Percentiles rank a stretch among this genome's conserved stretches.
Evolutionary conservation across 2,329 filamentous ascomycete genomes (phyloP).

Genomic region (Beauveria sp.): DNA sequence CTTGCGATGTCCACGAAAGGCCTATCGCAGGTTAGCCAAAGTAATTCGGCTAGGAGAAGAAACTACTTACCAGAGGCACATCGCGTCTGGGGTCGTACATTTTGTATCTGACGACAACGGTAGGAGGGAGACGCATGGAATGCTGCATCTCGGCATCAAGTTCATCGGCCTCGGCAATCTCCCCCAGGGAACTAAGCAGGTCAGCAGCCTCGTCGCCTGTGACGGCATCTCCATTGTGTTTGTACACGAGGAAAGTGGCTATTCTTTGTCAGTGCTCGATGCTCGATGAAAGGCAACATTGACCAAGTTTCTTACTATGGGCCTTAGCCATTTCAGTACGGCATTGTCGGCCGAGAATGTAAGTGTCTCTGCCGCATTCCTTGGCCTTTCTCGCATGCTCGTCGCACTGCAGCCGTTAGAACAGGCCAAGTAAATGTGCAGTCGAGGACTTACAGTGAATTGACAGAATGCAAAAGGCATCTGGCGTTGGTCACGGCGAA

Average conservation of each 20-base stretch:
- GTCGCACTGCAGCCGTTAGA: constrained; percentile 29
- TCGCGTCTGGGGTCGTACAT: constrained; percentile 44
- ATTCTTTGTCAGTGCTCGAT: not conserved
- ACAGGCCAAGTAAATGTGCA: not conserved
- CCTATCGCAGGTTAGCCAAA: constrained; percentile 13
- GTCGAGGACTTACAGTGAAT: constrained; percentile 42
- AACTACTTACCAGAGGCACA: constrained; percentile 36
- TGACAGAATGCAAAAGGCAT: constrained; percentile 61
- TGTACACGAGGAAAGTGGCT: constrained; percentile 45
- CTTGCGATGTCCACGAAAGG: constrained; percentile 22
- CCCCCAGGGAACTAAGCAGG: constrained; percentile 37
- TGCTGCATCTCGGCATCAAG: constrained; percentile 26
- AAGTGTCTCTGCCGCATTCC: constrained; percentile 34
- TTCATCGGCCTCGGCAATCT: constrained; percentile 31
- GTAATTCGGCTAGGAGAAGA: not conserved
- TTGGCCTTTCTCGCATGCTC: constrained; percentile 43
- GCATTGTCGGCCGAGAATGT: constrained; percentile 48
- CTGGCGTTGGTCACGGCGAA: constrained; percentile 46
- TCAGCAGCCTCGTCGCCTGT: constrained; percentile 34
- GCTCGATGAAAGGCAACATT: constrained; percentile 16
- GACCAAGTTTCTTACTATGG: constrained; percentile 38
- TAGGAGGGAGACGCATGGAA: constrained; percentile 26
- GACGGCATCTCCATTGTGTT: constrained; percentile 25
- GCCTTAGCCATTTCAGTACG: constrained; percentile 54
- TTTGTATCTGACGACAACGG: constrained; percentile 41